Conservation (phyloP, 2,329 filamentous ascomycete species). For the Paracamarosporium sp. region DNA sequence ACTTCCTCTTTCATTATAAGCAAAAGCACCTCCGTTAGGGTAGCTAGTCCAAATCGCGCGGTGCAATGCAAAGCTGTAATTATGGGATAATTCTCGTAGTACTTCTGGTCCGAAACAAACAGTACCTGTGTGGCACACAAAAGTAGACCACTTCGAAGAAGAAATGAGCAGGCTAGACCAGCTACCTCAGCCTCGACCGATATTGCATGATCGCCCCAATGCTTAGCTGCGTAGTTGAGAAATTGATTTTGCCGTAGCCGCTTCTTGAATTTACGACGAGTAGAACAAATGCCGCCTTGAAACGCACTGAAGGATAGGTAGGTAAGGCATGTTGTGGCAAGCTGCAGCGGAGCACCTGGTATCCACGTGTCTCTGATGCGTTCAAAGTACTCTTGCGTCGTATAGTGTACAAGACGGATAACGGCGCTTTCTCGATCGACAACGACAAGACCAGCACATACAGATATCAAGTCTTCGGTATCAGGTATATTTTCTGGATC, state of each 20-base stretch:
- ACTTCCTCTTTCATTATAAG: no score
- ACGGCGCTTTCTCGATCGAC: conserved; percentile 29
- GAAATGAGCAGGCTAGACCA: conserved; percentile 13
- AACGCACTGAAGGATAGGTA: conserved; percentile 38
- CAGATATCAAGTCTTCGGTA: conserved; percentile 10
- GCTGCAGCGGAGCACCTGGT: conserved; percentile 21
- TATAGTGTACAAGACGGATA: conserved; percentile 30
- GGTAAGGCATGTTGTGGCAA: conserved; percentile 34
- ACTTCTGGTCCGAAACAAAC: not conserved
- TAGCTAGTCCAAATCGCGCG: conserved; percentile 20
- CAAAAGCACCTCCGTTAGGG: no score
- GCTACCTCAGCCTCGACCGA: conserved; percentile 10
- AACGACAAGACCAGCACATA: conserved; percentile 34
- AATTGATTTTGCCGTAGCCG: conserved; percentile 18
- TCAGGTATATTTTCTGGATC: conserved; percentile 5
- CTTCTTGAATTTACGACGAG: not conserved
- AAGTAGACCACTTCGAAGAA: no score
- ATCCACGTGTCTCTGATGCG: conserved; percentile 26
- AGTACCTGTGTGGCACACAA: no score
- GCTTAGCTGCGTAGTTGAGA: conserved; percentile 31
- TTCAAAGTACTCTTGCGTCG: conserved; percentile 30
- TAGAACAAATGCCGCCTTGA: conserved; percentile 15
- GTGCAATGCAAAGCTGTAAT: conserved; percentile 15
- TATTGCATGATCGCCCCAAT: conserved; percentile 32
- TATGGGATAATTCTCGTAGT: conserved; percentile 6